Percentiles rank a stretch among this genome's conserved stretches.
Evolutionary conservation across 75 land plant species (phyloP).

Genomic region (Chamaecyparis obtusa): DNA sequence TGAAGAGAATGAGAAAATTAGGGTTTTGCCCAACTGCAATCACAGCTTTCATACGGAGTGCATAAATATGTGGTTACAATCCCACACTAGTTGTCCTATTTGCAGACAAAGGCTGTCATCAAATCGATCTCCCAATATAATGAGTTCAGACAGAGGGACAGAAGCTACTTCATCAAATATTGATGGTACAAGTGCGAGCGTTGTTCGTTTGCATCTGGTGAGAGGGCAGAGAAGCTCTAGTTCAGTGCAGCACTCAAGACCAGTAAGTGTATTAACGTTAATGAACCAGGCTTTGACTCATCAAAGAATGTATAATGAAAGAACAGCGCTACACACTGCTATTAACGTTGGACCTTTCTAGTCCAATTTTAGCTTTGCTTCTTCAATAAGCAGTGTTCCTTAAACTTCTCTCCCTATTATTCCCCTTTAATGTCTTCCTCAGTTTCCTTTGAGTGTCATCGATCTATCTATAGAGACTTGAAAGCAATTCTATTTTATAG

Average conservation of each 20-base stretch:
- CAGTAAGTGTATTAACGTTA: no score
- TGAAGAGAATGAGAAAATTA: conserved; percentile 37
- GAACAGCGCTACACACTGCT: no score
- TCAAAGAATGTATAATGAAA: no score
- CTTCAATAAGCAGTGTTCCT: no score
- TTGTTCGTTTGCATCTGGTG: background rate
- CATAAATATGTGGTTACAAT: conserved; percentile 60
- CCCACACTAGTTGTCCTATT: conserved; percentile 64
- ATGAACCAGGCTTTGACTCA: no score
- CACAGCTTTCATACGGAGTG: conserved; percentile 67
- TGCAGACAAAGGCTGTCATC: conserved; percentile 20
- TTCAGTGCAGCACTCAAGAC: background rate
- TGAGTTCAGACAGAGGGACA: background rate
- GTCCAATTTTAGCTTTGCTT: no score
- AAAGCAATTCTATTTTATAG: no score
- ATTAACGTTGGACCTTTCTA: no score
- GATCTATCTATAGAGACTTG: no score
- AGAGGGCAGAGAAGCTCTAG: background rate
- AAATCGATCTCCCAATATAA: background rate
- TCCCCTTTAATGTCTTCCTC: no score
- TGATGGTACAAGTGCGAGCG: background rate
- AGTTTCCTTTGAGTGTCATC: no score
- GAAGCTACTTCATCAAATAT: background rate
- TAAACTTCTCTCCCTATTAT: no score
- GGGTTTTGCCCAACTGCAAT: conserved; percentile 46